These are phyloP conservation scores for Fusarium fracticaudum DNA, from an alignment of 2,329 filamentous ascomycete species.

Conservation along the genomic window DNA sequence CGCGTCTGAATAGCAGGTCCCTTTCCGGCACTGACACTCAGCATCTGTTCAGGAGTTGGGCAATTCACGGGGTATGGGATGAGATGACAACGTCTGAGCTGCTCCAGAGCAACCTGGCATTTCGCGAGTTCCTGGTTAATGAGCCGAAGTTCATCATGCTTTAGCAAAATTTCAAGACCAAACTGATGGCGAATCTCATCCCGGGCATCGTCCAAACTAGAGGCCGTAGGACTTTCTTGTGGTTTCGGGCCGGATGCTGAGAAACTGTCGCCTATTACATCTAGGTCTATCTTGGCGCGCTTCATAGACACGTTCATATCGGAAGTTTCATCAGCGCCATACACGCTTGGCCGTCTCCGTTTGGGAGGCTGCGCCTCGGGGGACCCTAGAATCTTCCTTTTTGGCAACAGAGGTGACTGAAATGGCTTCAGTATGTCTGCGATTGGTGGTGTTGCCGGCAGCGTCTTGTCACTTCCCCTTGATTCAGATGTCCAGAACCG, in stretches of 20 bases:
- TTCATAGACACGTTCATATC: slow-evolving; percentile 49
- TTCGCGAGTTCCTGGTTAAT: slow-evolving; percentile 97
- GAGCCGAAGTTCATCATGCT: slow-evolving; percentile 91
- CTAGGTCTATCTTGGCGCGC: slow-evolving; percentile 52
- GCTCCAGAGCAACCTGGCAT: slow-evolving; percentile 92
- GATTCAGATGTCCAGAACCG: slow-evolving; percentile 68
- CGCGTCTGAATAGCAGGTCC: slow-evolving; percentile 74
- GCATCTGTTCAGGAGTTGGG: slow-evolving; percentile 72
- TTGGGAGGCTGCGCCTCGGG: slow-evolving; percentile 49
- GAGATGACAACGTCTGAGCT: slow-evolving; percentile 89
- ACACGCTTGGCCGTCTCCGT: slow-evolving; percentile 51
- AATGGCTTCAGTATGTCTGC: slow-evolving; percentile 44
- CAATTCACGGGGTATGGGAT: slow-evolving; percentile 85
- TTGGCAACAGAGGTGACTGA: slow-evolving; percentile 47
- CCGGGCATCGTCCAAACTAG: slow-evolving; percentile 64
- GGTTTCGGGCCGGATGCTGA: slow-evolving; percentile 32
- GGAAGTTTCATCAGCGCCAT: slow-evolving; percentile 43
- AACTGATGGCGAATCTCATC: slow-evolving; percentile 87
- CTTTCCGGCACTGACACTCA: slow-evolving; percentile 77
- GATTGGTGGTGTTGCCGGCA: slow-evolving; percentile 55
- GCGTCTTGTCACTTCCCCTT: slow-evolving; percentile 64
- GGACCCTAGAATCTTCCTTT: slow-evolving; percentile 39
- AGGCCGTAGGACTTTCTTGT: slow-evolving; percentile 28
- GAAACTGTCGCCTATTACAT: slow-evolving; percentile 37
- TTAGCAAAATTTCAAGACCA: slow-evolving; percentile 89